phyloP scores from a whole-genome alignment of 192 early-diverging fungal species.

The Podila clonocystis region DNA sequence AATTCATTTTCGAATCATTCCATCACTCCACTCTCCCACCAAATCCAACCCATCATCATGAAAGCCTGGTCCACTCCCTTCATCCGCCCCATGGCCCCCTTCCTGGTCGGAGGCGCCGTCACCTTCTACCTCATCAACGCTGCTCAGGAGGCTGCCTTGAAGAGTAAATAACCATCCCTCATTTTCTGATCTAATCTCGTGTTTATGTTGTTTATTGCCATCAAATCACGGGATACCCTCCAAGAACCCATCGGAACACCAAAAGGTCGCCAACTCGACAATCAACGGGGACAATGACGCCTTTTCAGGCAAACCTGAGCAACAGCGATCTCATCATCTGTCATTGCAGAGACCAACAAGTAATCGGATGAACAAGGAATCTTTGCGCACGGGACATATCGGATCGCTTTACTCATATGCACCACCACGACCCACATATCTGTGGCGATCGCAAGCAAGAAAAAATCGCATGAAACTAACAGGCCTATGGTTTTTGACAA shows the following conservation, averaged over 20 bases:
- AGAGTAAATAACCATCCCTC: slow-evolving; percentile 49
- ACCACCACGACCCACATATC: too few relatives aligned
- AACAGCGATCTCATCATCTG: too few relatives aligned
- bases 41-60: slow-evolving; percentile 46
- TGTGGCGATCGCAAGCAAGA: too few relatives aligned
- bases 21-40: slow-evolving; percentile 6
- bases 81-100: slow-evolving; percentile 62
- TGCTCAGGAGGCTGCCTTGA: slow-evolving; percentile 55
- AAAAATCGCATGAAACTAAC: too few relatives aligned
- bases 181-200: neutral
- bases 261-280: too few relatives aligned
- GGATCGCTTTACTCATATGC: too few relatives aligned
- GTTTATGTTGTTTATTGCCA: neutral
- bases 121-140: slow-evolving; percentile 61
- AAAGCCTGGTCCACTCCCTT: slow-evolving; percentile 68
- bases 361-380: too few relatives aligned
- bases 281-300: neutral
- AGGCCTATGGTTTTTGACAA: neutral
- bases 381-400: too few relatives aligned
- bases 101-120: slow-evolving; percentile 59
- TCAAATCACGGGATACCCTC: neutral
- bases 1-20: slow-evolving; percentile 7
- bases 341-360: too few relatives aligned
- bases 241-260: too few relatives aligned
- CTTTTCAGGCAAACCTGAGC: neutral